phyloP scores from a whole-genome alignment of 2,329 filamentous ascomycete genomes.

The Botryotinia calthae region DNA sequence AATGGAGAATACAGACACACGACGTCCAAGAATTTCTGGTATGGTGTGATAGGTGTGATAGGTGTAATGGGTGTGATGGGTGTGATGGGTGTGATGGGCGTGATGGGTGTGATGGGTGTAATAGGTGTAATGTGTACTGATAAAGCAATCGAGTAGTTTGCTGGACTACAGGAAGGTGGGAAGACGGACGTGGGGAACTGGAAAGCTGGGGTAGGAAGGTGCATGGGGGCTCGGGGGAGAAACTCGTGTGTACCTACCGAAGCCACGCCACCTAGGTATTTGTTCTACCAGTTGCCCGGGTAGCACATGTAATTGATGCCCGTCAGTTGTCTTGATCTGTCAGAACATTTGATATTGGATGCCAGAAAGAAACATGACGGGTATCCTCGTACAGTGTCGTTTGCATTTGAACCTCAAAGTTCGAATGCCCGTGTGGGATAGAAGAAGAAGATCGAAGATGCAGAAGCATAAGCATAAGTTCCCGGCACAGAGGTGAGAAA shows the following conservation, averaged over 20 bases:
- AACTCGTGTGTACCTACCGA: background rate
- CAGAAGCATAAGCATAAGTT: no score
- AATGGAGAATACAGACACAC: background rate
- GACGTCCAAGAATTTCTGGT: background rate
- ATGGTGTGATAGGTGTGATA: background rate
- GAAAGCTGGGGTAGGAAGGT: slow-evolving; percentile 7
- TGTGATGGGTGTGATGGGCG: no score
- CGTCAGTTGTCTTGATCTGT: background rate
- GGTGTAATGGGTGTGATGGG: background rate
- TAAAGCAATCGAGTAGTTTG: background rate
- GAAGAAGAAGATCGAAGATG: background rate
- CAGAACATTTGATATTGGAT: no score
- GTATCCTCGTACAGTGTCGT: background rate
- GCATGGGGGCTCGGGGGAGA: slow-evolving; percentile 5
- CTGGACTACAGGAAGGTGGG: background rate
- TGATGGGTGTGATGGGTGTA: no score
- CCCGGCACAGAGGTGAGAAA: background rate
- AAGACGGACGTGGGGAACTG: slow-evolving; percentile 5
- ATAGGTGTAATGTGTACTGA: background rate
- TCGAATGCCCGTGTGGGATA: background rate
- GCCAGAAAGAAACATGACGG: background rate
- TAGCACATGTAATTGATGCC: no score
- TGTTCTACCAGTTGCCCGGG: no score
- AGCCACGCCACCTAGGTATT: background rate
- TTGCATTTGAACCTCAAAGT: background rate